Evolutionary conservation across 495 filamentous ascomycete species (phyloP).

Genomic region (Tuber microsphaerosporum): DNA sequence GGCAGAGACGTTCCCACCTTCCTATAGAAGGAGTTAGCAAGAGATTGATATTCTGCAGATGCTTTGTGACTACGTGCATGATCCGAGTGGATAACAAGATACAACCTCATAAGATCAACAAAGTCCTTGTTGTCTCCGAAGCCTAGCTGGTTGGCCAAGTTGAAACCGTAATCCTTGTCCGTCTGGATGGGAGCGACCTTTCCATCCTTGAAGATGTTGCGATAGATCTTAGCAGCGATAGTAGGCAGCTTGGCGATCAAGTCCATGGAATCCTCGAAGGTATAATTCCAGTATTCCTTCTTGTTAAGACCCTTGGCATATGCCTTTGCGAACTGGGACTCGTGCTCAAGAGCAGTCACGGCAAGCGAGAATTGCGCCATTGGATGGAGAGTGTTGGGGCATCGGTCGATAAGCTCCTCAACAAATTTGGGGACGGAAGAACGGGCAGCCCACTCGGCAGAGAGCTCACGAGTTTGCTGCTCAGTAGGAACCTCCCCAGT

Average conservation of each 20-base stretch:
- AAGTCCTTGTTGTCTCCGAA: constrained; percentile 94
- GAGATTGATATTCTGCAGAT: constrained; percentile 17
- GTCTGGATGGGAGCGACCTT: constrained; percentile 92
- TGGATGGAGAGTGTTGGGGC: constrained; percentile 94
- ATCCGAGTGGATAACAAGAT: constrained; percentile 98
- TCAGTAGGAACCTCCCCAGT: constrained; percentile 94
- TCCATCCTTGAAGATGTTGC: constrained; percentile 98
- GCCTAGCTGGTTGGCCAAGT: constrained; percentile 97
- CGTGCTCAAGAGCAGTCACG: constrained; percentile 95
- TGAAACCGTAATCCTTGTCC: constrained; percentile 97
- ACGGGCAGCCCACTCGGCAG: constrained; percentile 96
- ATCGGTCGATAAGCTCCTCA: constrained; percentile 98
- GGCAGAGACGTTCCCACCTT: constrained; percentile 96
- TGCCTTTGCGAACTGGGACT: constrained; percentile 92
- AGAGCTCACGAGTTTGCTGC: constrained; percentile 95
- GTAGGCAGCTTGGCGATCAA: constrained; percentile 98
- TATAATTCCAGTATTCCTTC: constrained; percentile 98
- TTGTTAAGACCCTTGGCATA: constrained; percentile 98
- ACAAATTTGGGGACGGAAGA: constrained; percentile 93
- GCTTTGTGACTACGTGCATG: constrained; percentile 47
- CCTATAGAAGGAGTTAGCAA: constrained; percentile 41
- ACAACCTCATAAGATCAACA: constrained; percentile 93
- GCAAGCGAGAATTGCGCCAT: constrained; percentile 99
- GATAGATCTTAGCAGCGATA: constrained; percentile 96
- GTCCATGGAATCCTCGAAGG: constrained; percentile 99